These are phyloP conservation scores for Agroathelia rolfsii DNA, from an alignment of 1,284 basidiomycete genomes.

Conservation along the genomic window DNA sequence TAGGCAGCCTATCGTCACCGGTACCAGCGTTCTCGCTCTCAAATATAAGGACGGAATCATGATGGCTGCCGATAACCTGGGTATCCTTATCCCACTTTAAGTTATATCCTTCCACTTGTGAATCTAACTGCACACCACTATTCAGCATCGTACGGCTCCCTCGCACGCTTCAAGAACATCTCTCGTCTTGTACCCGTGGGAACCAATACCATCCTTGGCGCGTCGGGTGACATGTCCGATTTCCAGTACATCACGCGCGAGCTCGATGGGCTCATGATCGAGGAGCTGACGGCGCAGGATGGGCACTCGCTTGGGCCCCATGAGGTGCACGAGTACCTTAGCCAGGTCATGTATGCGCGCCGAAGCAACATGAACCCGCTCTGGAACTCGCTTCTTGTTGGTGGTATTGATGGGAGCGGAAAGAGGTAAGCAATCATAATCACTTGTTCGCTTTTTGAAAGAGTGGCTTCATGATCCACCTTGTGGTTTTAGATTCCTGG, in stretches of 20 bases:
- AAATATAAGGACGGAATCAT: conserved; percentile 96
- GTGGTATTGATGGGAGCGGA: conserved; percentile 82
- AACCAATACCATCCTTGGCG: conserved; percentile 79
- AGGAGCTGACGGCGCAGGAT: conserved; percentile 77
- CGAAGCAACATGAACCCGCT: conserved; percentile 87
- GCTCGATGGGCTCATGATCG: conserved; percentile 65
- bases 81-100: conserved; percentile 29
- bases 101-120: conserved; percentile 10
- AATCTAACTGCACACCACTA: not conserved
- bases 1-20: conserved; percentile 93
- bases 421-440: conserved; percentile 40
- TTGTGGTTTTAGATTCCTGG: conserved; percentile 58
- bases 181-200: conserved; percentile 83
- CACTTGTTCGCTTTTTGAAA: not conserved
- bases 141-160: conserved; percentile 91
- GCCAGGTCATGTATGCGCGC: conserved; percentile 85
- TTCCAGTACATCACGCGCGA: conserved; percentile 87
- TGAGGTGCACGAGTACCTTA: conserved; percentile 91
- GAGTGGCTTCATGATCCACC: not conserved
- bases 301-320: conserved; percentile 79
- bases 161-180: conserved; percentile 95
- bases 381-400: conserved; percentile 94
- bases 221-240: conserved; percentile 95
- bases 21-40: conserved; percentile 90
- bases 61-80: conserved; percentile 98